Evolutionary conservation across 2,329 filamentous ascomycete genomes (phyloP), one percentile per base, ranked within the genome.

Genomic region (Aureobasidium pullulans): DNA sequence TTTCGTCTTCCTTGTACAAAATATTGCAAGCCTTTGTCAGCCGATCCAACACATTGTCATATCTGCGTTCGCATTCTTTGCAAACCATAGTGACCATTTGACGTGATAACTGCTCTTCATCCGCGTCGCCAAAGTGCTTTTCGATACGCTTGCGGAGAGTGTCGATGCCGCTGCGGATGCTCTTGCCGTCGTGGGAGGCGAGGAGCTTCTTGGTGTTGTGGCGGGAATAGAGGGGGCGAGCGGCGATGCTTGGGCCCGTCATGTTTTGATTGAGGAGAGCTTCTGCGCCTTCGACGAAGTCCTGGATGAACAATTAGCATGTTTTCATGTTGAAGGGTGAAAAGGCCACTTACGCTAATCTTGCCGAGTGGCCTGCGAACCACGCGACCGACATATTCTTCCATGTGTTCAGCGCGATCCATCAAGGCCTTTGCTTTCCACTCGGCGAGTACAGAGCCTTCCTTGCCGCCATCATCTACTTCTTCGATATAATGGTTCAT

Each of bases 401-500:
- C 82, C 84, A 96, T 85, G 72, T 97, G 94, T 73, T 96, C 91
- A 57, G 82, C 78, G 72, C 96, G 86, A 74, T 96, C 91, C 47
- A 84, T 80, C 34, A 82, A 78, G 1, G 93, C 94, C 60, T 87
- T 86, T 40, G 86, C 83, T 68, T 86, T 88, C 89, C 92, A 96
- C 65, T 89, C 85, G 62, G 89, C 85, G 4, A 97, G 81, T 0
- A 96, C 84, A 7, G 88, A 82, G 63, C 94, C 84, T 39, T 83
- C 81, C 16, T 84, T 82, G 9, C 66, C 66, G 7, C 67, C 68
- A 15, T 87, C 77, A 65, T 96, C 90, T 8, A 96, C 88, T 72
- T 96, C 92, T 71, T 97, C 92, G 10, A 94, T 79, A 75, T 96
- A 97, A 73, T 96, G 91, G 70, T 96, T 95, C 91, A 96, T 96